Evolutionary conservation across 805 yeast species (phyloP).

Genomic region (Candida insectorum): DNA sequence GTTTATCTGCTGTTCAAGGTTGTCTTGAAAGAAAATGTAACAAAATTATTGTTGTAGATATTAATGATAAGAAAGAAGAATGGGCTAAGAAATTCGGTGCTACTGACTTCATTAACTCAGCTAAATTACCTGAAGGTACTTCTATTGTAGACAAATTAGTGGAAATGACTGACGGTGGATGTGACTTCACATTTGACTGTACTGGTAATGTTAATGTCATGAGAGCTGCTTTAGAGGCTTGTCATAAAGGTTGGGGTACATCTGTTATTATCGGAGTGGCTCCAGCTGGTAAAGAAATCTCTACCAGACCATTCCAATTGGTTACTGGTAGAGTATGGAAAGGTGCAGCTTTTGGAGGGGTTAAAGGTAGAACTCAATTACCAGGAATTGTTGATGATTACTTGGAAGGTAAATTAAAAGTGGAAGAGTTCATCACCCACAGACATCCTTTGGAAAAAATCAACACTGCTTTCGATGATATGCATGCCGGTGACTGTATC

Average conservation of each 20-base stretch:
- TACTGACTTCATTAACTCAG: conserved; percentile 89
- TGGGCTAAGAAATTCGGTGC: conserved; percentile 94
- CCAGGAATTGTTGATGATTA: conserved; percentile 88
- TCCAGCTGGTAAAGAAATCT: conserved; percentile 94
- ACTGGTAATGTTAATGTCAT: conserved; percentile 94
- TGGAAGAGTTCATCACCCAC: conserved; percentile 94
- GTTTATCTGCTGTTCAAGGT: conserved; percentile 94
- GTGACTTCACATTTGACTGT: conserved; percentile 95
- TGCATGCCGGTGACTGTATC: conserved; percentile 91
- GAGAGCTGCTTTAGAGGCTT: conserved; percentile 95
- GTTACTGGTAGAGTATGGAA: conserved; percentile 99
- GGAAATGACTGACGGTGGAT: conserved; percentile 95
- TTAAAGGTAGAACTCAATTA: conserved; percentile 94
- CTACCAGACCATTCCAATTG: conserved; percentile 97
- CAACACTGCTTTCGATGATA: conserved; percentile 88
- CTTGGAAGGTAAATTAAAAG: conserved; percentile 74
- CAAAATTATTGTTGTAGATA: conserved; percentile 80
- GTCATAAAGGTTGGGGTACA: conserved; percentile 99
- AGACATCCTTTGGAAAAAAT: conserved; percentile 74
- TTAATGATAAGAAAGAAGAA: conserved; percentile 76
- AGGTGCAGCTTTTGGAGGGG: conserved; percentile 99
- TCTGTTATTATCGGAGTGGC: conserved; percentile 97
- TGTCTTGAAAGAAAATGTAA: conserved; percentile 80
- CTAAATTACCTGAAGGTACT: conserved; percentile 66
- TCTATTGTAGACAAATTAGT: conserved; percentile 78